Evolutionary conservation across 257 asterid genomes (phyloP).

Genomic region (Lycium ferocissimum): DNA sequence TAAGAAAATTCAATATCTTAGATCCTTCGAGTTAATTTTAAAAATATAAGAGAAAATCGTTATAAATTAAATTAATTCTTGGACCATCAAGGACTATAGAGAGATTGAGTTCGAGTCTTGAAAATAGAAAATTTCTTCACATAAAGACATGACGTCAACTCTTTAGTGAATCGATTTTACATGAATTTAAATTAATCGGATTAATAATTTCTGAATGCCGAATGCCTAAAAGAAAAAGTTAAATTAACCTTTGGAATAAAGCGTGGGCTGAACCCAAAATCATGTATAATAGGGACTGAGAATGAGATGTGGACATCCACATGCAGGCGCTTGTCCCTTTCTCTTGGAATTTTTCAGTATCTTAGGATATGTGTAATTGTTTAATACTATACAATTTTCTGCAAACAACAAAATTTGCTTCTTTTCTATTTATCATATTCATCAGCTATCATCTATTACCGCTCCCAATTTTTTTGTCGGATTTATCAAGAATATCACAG

Average conservation of each 20-base stretch:
- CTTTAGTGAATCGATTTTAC: neutral
- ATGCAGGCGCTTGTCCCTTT: constrained; percentile 52
- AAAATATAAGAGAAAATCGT: no score
- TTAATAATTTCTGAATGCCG: neutral
- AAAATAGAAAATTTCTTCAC: neutral
- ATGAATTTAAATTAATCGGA: neutral
- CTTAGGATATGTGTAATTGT: constrained; percentile 34
- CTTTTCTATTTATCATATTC: constrained; percentile 38
- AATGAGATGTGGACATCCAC: constrained; percentile 59
- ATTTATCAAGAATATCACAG: neutral
- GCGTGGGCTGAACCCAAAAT: constrained; percentile 34
- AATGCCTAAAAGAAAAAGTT: neutral
- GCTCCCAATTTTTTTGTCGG: neutral
- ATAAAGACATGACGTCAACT: neutral
- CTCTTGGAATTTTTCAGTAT: constrained; percentile 44
- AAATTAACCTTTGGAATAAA: constrained; percentile 29
- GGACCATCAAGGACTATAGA: neutral
- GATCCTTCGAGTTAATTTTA: neutral
- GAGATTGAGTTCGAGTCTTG: neutral
- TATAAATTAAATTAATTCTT: neutral
- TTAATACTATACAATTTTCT: constrained; percentile 38
- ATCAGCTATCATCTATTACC: constrained; percentile 8
- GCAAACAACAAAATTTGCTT: constrained; percentile 38
- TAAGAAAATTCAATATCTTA: neutral
- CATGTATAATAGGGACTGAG: constrained; percentile 26